Evolutionary conservation across 495 filamentous ascomycete genomes (phyloP).

Genomic region (Hapsidospora chrysogenum): DNA sequence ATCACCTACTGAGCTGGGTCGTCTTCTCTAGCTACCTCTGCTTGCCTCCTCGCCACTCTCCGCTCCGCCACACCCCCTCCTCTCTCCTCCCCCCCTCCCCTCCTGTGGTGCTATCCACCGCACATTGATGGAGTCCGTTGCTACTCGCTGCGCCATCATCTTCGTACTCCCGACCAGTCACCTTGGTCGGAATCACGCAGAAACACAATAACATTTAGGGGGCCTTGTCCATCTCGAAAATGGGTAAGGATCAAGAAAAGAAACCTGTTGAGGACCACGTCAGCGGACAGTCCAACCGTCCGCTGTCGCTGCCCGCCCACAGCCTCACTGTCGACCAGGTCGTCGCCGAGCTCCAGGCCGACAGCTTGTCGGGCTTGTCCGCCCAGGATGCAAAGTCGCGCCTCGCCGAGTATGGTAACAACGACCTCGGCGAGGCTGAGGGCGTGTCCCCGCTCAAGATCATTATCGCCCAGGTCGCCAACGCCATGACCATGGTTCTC

Average conservation of each 20-base stretch:
- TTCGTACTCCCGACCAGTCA: too few relatives aligned
- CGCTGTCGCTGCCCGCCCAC: slow-evolving; percentile 46
- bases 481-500: slow-evolving; percentile 44
- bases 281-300: slow-evolving; percentile 34
- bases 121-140: too few relatives aligned
- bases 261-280: slow-evolving; percentile 19
- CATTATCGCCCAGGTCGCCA: slow-evolving; percentile 40
- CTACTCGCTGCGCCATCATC: too few relatives aligned
- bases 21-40: too few relatives aligned
- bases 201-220: too few relatives aligned
- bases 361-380: slow-evolving; percentile 44
- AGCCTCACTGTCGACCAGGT: slow-evolving; percentile 36
- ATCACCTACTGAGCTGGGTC: too few relatives aligned
- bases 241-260: slow-evolving; percentile 5
- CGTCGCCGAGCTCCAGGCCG: slow-evolving; percentile 38
- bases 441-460: slow-evolving; percentile 49
- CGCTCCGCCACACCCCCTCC: too few relatives aligned
- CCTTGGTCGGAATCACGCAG: too few relatives aligned
- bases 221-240: background rate
- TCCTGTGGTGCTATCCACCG: too few relatives aligned
- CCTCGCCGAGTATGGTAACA: slow-evolving; percentile 39
- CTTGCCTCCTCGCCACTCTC: too few relatives aligned
- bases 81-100: too few relatives aligned
- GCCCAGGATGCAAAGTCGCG: slow-evolving; percentile 35
- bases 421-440: slow-evolving; percentile 41